Conservation (phyloP, 2,329 filamentous ascomycete species). For the Monilinia polystroma region DNA sequence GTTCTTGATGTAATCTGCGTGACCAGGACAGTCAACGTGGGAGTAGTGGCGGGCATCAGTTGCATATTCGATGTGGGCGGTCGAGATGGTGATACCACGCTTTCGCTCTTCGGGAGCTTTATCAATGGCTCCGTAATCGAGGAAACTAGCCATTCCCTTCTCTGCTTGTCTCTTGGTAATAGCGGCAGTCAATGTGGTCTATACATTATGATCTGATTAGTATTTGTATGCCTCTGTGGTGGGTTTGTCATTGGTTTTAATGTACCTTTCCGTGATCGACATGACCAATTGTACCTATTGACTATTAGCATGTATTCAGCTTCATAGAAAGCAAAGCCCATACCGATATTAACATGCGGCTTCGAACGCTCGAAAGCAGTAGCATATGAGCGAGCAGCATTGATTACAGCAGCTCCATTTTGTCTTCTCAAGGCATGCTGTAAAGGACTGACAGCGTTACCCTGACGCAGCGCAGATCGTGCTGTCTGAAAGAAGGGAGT, state of each 20-base stretch:
- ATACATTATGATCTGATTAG: constrained; percentile 19
- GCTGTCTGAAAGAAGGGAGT: constrained; percentile 80
- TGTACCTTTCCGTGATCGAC: constrained; percentile 98
- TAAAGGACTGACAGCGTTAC: constrained; percentile 71
- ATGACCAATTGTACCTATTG: constrained; percentile 88
- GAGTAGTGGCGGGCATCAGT: constrained; percentile 96
- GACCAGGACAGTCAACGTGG: constrained; percentile 98
- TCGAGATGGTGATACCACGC: constrained; percentile 99
- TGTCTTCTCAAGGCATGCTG: constrained; percentile 65
- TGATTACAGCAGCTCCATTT: constrained; percentile 62
- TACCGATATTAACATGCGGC: constrained; percentile 98
- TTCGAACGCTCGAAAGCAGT: constrained; percentile 79
- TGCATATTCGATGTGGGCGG: constrained; percentile 96
- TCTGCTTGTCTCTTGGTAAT: constrained; percentile 98
- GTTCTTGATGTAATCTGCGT: constrained; percentile 99
- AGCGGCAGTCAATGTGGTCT: constrained; percentile 97
- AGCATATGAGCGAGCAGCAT: constrained; percentile 64
- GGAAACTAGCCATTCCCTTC: constrained; percentile 90
- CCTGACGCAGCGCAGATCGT: constrained; percentile 68
- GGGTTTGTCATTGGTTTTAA: background rate
- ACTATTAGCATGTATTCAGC: constrained; percentile 25
- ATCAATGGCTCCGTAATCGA: constrained; percentile 97
- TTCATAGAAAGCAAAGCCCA: constrained; percentile 32
- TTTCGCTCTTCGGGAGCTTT: constrained; percentile 99
- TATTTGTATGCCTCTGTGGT: constrained; percentile 9